phyloP scores from a whole-genome alignment of 1,284 basidiomycete genomes.

The Coniferiporia weirii region DNA sequence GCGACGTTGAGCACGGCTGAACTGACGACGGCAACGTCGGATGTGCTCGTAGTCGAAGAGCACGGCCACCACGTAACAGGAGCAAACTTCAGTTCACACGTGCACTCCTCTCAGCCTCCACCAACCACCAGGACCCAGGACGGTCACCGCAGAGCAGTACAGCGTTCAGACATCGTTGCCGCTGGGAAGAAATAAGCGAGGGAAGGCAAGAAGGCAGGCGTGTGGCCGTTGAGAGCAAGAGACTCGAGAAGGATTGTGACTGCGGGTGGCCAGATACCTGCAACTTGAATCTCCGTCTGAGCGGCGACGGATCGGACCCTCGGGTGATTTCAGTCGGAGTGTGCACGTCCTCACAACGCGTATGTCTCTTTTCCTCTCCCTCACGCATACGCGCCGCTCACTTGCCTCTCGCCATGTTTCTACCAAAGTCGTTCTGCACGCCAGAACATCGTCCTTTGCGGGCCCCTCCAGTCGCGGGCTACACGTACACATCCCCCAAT shows the following conservation, averaged over 20 bases:
- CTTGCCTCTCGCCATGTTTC: conserved; percentile 3
- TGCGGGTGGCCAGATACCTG: not conserved
- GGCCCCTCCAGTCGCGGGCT: too few species aligned
- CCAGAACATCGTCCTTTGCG: not conserved
- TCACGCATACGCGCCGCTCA: conserved; percentile 17
- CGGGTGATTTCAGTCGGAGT: conserved; percentile 34
- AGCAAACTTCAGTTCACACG: conserved; percentile 6
- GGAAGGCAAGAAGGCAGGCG: not conserved
- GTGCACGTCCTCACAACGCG: conserved; percentile 22
- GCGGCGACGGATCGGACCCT: conserved; percentile 36
- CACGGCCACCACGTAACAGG: conserved; percentile 9
- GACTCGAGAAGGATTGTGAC: not conserved
- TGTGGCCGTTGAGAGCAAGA: conserved; percentile 2
- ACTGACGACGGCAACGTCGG: conserved; percentile 3
- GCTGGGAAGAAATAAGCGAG: not conserved
- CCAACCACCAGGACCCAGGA: not conserved
- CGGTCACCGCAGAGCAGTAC: not conserved
- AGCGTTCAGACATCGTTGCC: not conserved
- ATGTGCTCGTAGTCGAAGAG: not conserved
- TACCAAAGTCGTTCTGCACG: not conserved
- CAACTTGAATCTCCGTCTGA: conserved; percentile 20
- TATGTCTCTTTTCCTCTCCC: conserved; percentile 24
- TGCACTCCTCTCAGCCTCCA: conserved; percentile 5
- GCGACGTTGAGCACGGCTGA: not conserved
- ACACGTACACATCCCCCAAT: not conserved